Evolutionary conservation across 2,329 filamentous ascomycete species (phyloP).

Genomic region (Neonectria magnoliae): DNA sequence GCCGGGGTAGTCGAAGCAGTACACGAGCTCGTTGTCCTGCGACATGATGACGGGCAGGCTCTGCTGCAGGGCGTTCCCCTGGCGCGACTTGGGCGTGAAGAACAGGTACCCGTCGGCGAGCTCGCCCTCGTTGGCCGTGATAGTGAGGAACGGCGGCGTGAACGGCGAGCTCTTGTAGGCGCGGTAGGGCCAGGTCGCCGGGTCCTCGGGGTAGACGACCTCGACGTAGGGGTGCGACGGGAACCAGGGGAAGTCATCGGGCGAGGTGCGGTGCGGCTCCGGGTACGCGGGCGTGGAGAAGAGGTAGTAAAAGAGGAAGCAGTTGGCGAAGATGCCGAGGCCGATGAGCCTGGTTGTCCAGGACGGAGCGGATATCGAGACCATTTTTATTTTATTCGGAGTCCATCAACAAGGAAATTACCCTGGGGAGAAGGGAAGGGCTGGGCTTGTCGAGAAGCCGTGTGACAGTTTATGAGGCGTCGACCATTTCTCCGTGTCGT

Average conservation of each 20-base stretch:
- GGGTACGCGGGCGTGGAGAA: neutral
- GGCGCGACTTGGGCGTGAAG: conserved; percentile 35
- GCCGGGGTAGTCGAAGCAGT: conserved; percentile 29
- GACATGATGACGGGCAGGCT: conserved; percentile 37
- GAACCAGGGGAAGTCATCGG: conserved; percentile 16
- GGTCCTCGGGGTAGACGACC: conserved; percentile 25
- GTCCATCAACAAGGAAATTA: neutral
- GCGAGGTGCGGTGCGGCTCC: neutral
- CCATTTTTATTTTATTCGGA: neutral
- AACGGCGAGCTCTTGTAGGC: conserved; percentile 39
- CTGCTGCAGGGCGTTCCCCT: conserved; percentile 21
- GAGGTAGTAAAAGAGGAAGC: conserved; percentile 10
- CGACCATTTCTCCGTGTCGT: neutral
- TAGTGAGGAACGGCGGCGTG: conserved; percentile 34
- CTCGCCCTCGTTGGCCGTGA: conserved; percentile 28
- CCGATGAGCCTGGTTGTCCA: neutral
- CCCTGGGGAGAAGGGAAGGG: neutral
- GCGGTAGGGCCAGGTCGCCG: conserved; percentile 30
- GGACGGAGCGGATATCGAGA: neutral
- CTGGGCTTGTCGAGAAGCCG: neutral
- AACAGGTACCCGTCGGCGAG: conserved; percentile 42
- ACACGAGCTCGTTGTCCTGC: conserved; percentile 45
- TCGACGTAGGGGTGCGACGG: conserved; percentile 35
- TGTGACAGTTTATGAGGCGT: neutral
- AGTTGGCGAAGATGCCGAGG: conserved; percentile 1